Base-by-base conservation (phyloP, 805 yeast genomes). In the Lipomyces oligophaga region DNA sequence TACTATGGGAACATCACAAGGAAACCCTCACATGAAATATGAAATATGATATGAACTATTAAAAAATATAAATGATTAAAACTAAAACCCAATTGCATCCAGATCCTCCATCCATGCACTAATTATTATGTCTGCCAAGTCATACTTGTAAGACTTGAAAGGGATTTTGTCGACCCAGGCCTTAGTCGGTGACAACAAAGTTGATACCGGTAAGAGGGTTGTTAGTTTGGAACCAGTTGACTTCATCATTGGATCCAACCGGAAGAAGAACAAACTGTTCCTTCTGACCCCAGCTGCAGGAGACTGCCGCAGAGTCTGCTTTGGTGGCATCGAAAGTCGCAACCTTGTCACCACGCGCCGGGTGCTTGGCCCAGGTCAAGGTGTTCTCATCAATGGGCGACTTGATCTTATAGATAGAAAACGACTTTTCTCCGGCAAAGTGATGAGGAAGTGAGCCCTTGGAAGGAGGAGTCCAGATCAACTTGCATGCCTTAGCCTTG, bases 401-500 rank as follows among this genome's bases (percentile, higher is more conserved):
- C 5, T 41, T 35, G 40, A 34, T 35, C 34, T 33, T 33, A 38
- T 36, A 49, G 41, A 49, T 22, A 11, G 18, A 33, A 27, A 49
- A 41, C 31, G 35, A 36, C 47, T 49, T 49, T 18, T 41, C n/a
- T 36, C 54, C 54, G 11, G 44, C 27, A 42, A 49, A 30, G 19
- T 47, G 41, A 11, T 47, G 36, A 13, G 54, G 48, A 47, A 49
- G 46, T 15, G 54, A 49, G 15, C n/a, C 18, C 6, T 16, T 33
- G 5, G 54, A 41, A 21, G 54, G 52, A 22, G 52, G 47, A 8
- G 51, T 49, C 52, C 54, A 49, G 45, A 35, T 15, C n/a, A 49
- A 36, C 37, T 46, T 40, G 54, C 54, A 49, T 6, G 46, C 38
- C 25, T 34, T 28, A 22, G 42, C 54, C 10, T 31, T 15, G 30